These are phyloP conservation scores for Leccinum pachyderme DNA, from an alignment of 1,284 basidiomycete species.

Conservation along the genomic window DNA sequence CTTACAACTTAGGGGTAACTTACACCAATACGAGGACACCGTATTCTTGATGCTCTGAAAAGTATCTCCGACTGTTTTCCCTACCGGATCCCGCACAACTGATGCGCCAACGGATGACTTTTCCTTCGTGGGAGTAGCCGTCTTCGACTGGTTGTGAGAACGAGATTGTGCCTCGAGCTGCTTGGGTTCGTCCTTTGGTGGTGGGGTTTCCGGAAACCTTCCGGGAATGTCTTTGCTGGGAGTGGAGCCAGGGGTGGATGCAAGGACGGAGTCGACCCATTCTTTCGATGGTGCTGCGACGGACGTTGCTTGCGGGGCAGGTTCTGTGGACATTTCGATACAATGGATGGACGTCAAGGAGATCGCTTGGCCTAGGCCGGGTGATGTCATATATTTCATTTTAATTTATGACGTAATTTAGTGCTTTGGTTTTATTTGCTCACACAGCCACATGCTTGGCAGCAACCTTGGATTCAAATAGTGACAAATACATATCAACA, in stretches of 20 bases:
- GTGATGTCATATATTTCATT: constrained; percentile 29
- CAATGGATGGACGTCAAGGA: neutral
- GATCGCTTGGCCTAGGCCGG: constrained; percentile 4
- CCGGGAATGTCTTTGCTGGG: constrained; percentile 11
- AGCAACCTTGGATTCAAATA: constrained; percentile 15
- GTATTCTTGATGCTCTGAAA: constrained; percentile 8
- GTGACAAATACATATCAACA: constrained; percentile 15
- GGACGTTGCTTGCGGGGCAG: constrained; percentile 13
- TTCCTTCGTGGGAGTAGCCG: neutral
- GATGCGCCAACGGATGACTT: neutral
- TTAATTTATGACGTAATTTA: neutral
- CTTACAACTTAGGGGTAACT: neutral
- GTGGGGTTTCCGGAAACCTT: neutral
- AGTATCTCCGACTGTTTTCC: constrained; percentile 1
- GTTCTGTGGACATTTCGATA: constrained; percentile 13
- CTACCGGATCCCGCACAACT: constrained; percentile 7
- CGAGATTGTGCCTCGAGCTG: neutral
- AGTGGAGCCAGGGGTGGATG: constrained; percentile 3
- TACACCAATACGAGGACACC: constrained; percentile 10
- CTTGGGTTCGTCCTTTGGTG: neutral
- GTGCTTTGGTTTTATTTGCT: neutral
- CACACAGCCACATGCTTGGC: constrained; percentile 15
- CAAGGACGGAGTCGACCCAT: constrained; percentile 23
- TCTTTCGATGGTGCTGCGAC: constrained; percentile 19
- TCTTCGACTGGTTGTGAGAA: neutral